Evolutionary conservation across 2,329 filamentous ascomycete species (phyloP).

Genomic region (Verticillium nonalfalfae): DNA sequence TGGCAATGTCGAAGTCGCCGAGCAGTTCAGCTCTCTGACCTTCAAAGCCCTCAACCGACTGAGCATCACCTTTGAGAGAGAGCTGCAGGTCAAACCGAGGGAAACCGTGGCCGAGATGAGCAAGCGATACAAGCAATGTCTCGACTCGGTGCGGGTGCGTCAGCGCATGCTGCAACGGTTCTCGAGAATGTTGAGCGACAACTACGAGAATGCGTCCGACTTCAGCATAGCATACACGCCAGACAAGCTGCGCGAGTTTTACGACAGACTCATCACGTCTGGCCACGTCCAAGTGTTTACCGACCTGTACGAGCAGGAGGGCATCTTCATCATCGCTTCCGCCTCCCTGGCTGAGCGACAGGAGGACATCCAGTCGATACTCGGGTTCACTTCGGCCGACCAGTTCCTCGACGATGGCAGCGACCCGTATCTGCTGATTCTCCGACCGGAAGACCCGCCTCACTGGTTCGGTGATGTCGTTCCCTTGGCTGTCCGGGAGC

Average conservation of each 20-base stretch:
- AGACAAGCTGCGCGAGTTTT: conserved; percentile 67
- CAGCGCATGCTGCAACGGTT: conserved; percentile 97
- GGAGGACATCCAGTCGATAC: conserved; percentile 77
- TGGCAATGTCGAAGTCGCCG: conserved; percentile 92
- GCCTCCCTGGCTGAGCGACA: conserved; percentile 68
- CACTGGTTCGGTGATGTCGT: conserved; percentile 78
- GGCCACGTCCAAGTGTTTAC: conserved; percentile 85
- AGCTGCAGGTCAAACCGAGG: conserved; percentile 76
- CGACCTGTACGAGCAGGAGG: conserved; percentile 62
- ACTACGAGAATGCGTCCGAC: conserved; percentile 95
- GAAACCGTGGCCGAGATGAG: conserved; percentile 87
- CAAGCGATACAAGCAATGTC: conserved; percentile 89
- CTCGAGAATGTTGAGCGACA: conserved; percentile 80
- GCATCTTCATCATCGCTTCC: conserved; percentile 79
- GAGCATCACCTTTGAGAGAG: conserved; percentile 85
- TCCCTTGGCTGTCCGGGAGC: conserved; percentile 64
- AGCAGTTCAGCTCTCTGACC: conserved; percentile 92
- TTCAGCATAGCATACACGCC: conserved; percentile 74
- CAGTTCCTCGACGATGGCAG: conserved; percentile 61
- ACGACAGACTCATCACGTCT: conserved; percentile 72
- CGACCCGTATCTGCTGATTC: conserved; percentile 78
- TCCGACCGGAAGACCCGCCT: conserved; percentile 73
- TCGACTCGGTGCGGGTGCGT: conserved; percentile 92
- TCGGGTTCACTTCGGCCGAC: conserved; percentile 60
- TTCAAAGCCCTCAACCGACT: conserved; percentile 87